Conservation (phyloP, 345 rosid species). For the Lagerstroemia speciosa region DNA sequence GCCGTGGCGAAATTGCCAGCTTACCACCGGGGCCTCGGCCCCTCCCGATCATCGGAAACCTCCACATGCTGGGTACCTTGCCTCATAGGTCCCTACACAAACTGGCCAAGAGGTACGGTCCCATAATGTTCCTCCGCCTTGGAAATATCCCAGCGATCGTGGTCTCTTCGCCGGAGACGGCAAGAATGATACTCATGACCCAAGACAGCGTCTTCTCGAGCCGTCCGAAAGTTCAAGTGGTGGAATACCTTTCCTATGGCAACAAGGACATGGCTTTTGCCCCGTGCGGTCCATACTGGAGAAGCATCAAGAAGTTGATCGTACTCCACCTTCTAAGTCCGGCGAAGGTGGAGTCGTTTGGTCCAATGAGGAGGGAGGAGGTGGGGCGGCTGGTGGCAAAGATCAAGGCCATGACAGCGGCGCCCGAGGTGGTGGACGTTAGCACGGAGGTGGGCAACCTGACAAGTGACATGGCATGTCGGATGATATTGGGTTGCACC, state of each 20-base stretch:
- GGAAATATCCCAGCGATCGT: conserved; percentile 31
- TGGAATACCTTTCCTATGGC: conserved; percentile 4
- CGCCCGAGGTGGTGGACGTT: conserved; percentile 2
- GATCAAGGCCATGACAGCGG: neutral
- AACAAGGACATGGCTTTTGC: conserved; percentile 21
- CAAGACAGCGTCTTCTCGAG: conserved; percentile 31
- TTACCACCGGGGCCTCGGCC: conserved; percentile 6
- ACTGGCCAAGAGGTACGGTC: conserved; percentile 35
- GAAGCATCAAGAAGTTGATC: conserved; percentile 19
- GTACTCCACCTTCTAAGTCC: conserved; percentile 19
- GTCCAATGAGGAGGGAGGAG: conserved; percentile 13
- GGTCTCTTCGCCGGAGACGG: conserved; percentile 34
- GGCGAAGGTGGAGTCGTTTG: conserved; percentile 20
- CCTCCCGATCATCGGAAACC: conserved; percentile 14
- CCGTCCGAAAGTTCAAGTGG: conserved; percentile 17
- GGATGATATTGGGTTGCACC: conserved; percentile 6
- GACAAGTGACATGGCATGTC: conserved; percentile 2
- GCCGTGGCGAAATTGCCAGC: neutral
- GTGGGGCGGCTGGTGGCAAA: conserved; percentile 5
- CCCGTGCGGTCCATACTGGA: conserved; percentile 27
- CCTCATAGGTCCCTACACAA: conserved; percentile 27
- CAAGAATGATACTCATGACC: conserved; percentile 27
- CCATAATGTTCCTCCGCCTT: conserved; percentile 29
- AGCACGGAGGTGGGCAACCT: conserved; percentile 8
- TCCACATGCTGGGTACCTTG: conserved; percentile 35